A percentile compares a stretch with the other conserved stretches of the same genome.
Conservation (phyloP, 495 filamentous ascomycete genomes). For the Neurospora sp. region DNA sequence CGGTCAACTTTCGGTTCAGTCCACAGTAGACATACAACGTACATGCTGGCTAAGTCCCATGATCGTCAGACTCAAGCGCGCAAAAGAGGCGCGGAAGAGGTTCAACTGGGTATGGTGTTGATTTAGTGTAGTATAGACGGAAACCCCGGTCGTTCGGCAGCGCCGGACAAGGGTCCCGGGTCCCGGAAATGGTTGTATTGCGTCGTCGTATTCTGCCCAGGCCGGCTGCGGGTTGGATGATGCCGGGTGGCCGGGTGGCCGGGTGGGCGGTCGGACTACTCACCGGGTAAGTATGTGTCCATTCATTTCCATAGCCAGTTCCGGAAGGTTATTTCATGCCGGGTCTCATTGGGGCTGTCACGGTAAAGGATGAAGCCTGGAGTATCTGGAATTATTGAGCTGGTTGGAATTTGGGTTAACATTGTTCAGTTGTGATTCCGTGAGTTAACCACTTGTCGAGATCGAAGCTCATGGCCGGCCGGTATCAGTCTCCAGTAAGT, state of each 20-base stretch:
- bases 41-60: background rate
- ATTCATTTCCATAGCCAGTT: background rate
- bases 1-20: background rate
- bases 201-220: background rate
- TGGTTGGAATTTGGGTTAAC: background rate
- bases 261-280: background rate
- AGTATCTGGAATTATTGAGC: background rate
- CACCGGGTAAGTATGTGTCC: background rate
- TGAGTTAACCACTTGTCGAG: background rate
- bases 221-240: background rate
- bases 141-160: background rate
- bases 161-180: background rate
- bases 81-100: background rate
- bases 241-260: background rate
- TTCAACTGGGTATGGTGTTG: background rate
- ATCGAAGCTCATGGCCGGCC: background rate
- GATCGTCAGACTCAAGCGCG: background rate
- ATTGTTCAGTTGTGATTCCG: background rate
- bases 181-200: background rate
- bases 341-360: background rate
- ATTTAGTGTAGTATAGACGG: background rate
- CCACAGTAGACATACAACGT: background rate
- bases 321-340: background rate
- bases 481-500: background rate
- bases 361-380: background rate